phyloP scores from a whole-genome alignment of 192 early-diverging fungal species.

The Geranomyces michiganensis region DNA sequence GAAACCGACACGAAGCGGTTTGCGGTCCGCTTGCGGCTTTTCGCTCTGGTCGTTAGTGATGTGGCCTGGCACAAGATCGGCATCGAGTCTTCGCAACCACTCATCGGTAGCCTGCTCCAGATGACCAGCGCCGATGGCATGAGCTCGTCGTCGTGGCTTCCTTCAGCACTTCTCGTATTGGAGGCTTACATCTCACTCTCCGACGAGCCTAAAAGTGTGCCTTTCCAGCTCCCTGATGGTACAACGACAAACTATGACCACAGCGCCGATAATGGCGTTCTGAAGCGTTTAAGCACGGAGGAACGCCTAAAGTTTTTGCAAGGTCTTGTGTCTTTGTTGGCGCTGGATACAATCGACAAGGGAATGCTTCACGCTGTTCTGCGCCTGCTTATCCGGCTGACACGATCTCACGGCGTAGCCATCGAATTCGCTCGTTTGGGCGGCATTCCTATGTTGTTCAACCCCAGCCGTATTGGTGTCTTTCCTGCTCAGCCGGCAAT shows the following conservation, averaged over 20 bases:
- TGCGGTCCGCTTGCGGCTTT: slow-evolving; percentile 55
- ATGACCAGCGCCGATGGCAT: slow-evolving; percentile 26
- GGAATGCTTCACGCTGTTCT: slow-evolving; percentile 69
- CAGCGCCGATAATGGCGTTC: slow-evolving; percentile 6
- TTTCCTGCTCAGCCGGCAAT: slow-evolving; percentile 81
- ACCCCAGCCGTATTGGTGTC: slow-evolving; percentile 59
- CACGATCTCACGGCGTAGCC: slow-evolving; percentile 66
- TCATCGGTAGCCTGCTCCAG: slow-evolving; percentile 10
- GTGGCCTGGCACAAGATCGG: slow-evolving; percentile 51
- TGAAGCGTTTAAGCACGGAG: slow-evolving; percentile 20
- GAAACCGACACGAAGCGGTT: slow-evolving; percentile 34
- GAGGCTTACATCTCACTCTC: slow-evolving; percentile 64
- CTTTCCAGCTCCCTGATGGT: background rate
- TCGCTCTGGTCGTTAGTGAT: slow-evolving; percentile 67
- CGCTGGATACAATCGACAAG: slow-evolving; percentile 43
- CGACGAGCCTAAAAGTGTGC: slow-evolving; percentile 59
- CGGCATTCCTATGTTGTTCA: slow-evolving; percentile 69
- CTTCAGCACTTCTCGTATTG: slow-evolving; percentile 63
- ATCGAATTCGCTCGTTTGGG: slow-evolving; percentile 69
- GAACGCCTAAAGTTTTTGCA: slow-evolving; percentile 22
- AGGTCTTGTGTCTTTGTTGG: slow-evolving; percentile 39
- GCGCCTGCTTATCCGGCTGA: slow-evolving; percentile 80
- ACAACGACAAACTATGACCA: background rate
- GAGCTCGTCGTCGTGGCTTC: slow-evolving; percentile 53
- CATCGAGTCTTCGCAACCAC: slow-evolving; percentile 18